phyloP scores from a whole-genome alignment of 768 basidiomycete genomes.

The Zangia roseola region DNA sequence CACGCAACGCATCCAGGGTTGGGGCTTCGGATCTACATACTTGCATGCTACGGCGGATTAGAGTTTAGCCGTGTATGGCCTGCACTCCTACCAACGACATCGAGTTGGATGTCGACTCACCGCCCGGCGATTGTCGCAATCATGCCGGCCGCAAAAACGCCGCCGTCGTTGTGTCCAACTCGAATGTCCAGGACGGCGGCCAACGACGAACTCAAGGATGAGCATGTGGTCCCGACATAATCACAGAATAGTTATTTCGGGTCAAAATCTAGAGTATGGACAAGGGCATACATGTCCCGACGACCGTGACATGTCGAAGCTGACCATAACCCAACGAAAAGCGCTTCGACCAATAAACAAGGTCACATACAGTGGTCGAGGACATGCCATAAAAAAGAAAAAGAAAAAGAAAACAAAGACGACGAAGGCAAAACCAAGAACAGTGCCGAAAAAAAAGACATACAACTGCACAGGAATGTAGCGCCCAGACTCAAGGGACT shows the following conservation, averaged over 20 bases:
- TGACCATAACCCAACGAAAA: constrained; percentile 7
- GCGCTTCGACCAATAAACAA: constrained; percentile 15
- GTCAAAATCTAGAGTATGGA: constrained; percentile 19
- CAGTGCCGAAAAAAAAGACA: constrained; percentile 8
- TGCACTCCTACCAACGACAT: no score
- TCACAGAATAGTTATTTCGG: constrained; percentile 7
- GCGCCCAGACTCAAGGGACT: constrained; percentile 8
- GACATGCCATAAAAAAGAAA: constrained; percentile 8
- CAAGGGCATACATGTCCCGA: constrained; percentile 11
- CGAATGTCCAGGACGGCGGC: no score
- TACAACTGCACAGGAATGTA: constrained; percentile 21
- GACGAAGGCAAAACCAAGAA: constrained; percentile 29
- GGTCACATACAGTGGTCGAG: constrained; percentile 10
- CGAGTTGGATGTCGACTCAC: no score
- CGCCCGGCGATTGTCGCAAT: no score
- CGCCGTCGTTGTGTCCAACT: no score
- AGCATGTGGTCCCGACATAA: no score
- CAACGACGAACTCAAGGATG: neutral
- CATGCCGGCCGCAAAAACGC: neutral
- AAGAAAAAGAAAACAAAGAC: neutral
- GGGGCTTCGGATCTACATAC: no score
- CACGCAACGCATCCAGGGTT: no score
- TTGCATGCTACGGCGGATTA: no score
- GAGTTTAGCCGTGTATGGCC: no score
- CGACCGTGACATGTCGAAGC: constrained; percentile 1